phyloP scores from a whole-genome alignment of 2,329 filamentous ascomycete genomes.

The Alternaria triticimaculans region DNA sequence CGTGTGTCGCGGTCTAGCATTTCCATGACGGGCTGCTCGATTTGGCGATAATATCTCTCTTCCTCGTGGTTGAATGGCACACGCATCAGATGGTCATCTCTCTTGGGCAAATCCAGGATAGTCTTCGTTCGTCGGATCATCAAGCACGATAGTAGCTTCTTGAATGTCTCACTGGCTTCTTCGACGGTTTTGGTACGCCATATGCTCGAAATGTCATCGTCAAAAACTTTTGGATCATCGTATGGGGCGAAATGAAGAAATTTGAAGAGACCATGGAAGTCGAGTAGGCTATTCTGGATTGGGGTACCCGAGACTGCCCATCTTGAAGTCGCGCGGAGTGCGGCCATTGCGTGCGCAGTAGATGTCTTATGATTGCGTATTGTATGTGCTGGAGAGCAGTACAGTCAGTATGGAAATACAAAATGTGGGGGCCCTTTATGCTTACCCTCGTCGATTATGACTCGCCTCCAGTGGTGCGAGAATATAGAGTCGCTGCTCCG shows the following conservation, averaged over 20 bases:
- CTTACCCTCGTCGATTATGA: constrained; percentile 43
- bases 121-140: constrained; percentile 52
- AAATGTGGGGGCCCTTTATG: not conserved
- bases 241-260: constrained; percentile 24
- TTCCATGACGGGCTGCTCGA: not conserved
- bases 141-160: constrained; percentile 48
- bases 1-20: not conserved
- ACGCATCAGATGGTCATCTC: constrained; percentile 32
- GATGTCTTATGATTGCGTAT: constrained; percentile 35
- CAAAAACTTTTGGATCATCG: constrained; percentile 46
- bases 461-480: constrained; percentile 46
- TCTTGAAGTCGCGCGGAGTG: constrained; percentile 52
- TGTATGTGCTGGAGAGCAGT: constrained; percentile 4
- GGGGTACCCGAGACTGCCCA: constrained; percentile 62
- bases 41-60: not conserved
- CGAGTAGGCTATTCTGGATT: constrained; percentile 25
- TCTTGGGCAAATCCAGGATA: constrained; percentile 49
- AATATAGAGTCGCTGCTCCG: constrained; percentile 12
- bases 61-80: not conserved
- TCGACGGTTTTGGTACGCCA: constrained; percentile 50
- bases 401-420: not conserved
- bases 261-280: constrained; percentile 22
- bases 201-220: constrained; percentile 47
- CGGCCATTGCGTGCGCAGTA: constrained; percentile 34
- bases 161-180: constrained; percentile 50